Base-by-base conservation (phyloP, 2,329 filamentous ascomycete species). In the Magnaporthales sp. region DNA sequence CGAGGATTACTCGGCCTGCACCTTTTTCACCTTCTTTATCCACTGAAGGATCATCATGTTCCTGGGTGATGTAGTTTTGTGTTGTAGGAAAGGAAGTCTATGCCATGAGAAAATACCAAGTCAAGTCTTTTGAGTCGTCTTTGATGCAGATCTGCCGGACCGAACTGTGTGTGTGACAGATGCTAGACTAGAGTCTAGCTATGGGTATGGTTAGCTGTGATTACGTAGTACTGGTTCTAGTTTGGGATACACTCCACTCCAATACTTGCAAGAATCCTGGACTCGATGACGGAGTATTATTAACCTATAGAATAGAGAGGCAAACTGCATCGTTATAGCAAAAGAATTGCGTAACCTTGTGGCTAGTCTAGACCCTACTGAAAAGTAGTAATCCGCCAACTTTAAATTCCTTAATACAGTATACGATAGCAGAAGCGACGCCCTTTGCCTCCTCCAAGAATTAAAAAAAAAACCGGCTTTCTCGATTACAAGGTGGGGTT, bases 21-120 rank as follows among this genome's bases (percentile, higher is more conserved):
- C 67, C 3, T 60, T 72, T 58, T 71, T 70, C 56, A 72, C 70
- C 19, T 72, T 72, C 46, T 66, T 72, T 62, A 69, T 72, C 30
- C 70, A 72, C 56, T 65, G 11, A 60, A 5, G 9, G 22, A 27
- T 3, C 19, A 3, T n/a, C 24, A 6, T 27, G 54, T 10, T 4
- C 54, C 9, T 58, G 54, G 54, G n/a, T 56, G 15, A 46, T 46
- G 30, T 9, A 31, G 30, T n/a, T n/a, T n/a, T n/a, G 30, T 4
- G 30, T 4, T 4, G 30, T 9, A 9, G 30, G 30, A 31, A 9
- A 9, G 30, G 30, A 9, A 31, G 30, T 31, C 30, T 31, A 9
- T 31, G 30, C 30, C n/a, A n/a, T n/a, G n/a, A n/a, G n/a, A n/a
- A n/a, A n/a, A n/a, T n/a, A n/a, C n/a, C n/a, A n/a, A n/a, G n/a